These are phyloP conservation scores for Striga asiatica DNA, from an alignment of 257 asterid species.

Conservation along the genomic window DNA sequence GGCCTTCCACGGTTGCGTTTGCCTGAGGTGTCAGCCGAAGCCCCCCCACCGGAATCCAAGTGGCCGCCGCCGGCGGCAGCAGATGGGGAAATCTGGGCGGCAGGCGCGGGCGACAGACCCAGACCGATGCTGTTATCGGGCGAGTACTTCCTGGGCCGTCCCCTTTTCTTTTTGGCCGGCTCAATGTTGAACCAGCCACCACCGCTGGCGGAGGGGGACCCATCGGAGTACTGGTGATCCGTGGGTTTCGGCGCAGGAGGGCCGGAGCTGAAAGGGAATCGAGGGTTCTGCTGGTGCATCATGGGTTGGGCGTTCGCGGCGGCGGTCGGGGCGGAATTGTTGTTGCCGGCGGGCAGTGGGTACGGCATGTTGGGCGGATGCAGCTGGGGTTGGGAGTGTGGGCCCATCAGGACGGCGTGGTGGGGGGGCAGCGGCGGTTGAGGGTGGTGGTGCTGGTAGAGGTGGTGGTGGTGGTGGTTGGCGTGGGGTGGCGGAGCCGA, in stretches of 20 bases:
- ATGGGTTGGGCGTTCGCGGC: conserved; percentile 20
- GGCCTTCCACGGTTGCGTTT: conserved; percentile 46
- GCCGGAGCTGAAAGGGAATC: conserved; percentile 44
- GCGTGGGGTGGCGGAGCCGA: conserved; percentile 15
- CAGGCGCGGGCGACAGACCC: conserved; percentile 61
- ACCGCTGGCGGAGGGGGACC: conserved; percentile 22
- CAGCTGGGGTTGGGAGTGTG: conserved; percentile 26
- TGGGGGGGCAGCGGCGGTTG: conserved; percentile 20
- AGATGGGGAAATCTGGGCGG: conserved; percentile 33
- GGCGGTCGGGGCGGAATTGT: conserved; percentile 16
- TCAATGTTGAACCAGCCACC: conserved; percentile 47
- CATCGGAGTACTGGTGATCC: conserved; percentile 24
- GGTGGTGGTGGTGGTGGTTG: conserved; percentile 18
- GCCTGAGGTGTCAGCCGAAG: conserved; percentile 22
- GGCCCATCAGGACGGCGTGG: conserved; percentile 22
- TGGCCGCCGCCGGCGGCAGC: conserved; percentile 28
- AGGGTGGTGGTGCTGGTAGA: conserved; percentile 15
- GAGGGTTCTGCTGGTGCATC: conserved; percentile 41
- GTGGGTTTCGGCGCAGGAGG: conserved; percentile 19
- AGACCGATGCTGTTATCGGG: conserved; percentile 70
- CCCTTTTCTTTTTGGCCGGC: conserved; percentile 62
- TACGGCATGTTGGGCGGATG: conserved; percentile 34
- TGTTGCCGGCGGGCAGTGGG: conserved; percentile 23
- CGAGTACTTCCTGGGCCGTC: conserved; percentile 82
- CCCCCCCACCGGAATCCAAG: too few relatives aligned